These are phyloP conservation scores for Paralagenidium karlingii DNA, from an alignment of 352 stramenopile species.

Conservation along the genomic window DNA sequence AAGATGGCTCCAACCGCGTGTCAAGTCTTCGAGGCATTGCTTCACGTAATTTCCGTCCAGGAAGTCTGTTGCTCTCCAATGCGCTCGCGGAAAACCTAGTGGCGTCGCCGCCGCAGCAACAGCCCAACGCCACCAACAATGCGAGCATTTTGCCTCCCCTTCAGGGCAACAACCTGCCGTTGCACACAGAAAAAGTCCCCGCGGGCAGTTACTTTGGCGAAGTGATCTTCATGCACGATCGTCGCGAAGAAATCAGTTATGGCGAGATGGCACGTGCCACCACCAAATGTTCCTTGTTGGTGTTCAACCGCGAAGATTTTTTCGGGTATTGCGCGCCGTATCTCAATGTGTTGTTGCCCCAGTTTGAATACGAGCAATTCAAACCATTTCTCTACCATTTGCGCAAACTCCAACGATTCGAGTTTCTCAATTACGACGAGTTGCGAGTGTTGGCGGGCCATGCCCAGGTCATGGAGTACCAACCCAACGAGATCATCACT, in stretches of 20 bases:
- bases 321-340: conserved; percentile 47
- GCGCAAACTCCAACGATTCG: too few relatives aligned
- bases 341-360: conserved; percentile 47
- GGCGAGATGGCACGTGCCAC: conserved; percentile 23
- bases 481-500: conserved; percentile 22
- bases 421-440: conserved; percentile 29
- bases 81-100: too few relatives aligned
- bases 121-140: too few relatives aligned
- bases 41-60: too few relatives aligned
- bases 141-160: too few relatives aligned
- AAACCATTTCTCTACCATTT: conserved; percentile 47
- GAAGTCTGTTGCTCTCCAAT: too few relatives aligned
- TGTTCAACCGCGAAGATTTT: conserved; percentile 35
- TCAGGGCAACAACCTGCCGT: neutral
- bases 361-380: conserved; percentile 34
- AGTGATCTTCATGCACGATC: conserved; percentile 13
- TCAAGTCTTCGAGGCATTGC: too few relatives aligned
- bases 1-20: too few relatives aligned
- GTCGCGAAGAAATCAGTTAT: conserved; percentile 23
- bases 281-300: conserved; percentile 22
- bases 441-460: conserved; percentile 29
- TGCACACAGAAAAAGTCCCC: conserved; percentile 18
- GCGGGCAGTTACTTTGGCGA: conserved; percentile 51
- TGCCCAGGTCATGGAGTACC: conserved; percentile 24
- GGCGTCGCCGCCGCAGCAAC: too few relatives aligned